phyloP scores from a whole-genome alignment of 345 rosid genomes.

The Angophora floribunda region DNA sequence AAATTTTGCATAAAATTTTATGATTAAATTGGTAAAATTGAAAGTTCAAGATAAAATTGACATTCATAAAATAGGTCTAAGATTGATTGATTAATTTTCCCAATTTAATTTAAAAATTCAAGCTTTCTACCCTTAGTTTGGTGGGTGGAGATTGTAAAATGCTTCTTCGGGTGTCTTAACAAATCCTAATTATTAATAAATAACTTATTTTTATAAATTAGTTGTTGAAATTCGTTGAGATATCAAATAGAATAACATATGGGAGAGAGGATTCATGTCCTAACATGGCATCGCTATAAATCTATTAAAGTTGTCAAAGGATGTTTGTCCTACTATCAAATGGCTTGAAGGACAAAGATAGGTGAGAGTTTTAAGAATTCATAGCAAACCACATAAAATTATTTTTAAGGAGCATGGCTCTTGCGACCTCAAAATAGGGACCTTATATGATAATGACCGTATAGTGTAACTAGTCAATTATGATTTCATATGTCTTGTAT shows the following conservation, averaged over 20 bases:
- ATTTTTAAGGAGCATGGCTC: too few species aligned
- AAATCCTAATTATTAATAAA: not conserved
- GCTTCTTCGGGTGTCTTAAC: not conserved
- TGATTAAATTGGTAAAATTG: too few species aligned
- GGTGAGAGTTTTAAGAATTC: too few species aligned
- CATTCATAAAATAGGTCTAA: fast-evolving
- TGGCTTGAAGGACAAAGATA: not conserved
- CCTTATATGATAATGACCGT: not conserved
- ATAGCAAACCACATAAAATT: too few species aligned
- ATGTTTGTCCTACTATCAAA: not conserved
- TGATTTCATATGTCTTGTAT: not conserved
- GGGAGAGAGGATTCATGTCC: not conserved
- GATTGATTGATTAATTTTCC: too few species aligned
- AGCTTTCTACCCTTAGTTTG: not conserved
- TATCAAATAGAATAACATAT: not conserved
- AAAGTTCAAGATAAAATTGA: too few species aligned
- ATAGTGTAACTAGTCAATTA: not conserved
- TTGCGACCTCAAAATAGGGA: too few species aligned
- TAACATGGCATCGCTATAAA: not conserved
- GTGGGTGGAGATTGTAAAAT: not conserved
- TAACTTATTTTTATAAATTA: not conserved
- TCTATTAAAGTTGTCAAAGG: not conserved
- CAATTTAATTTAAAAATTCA: not conserved
- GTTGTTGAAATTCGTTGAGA: not conserved
- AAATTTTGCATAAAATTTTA: too few species aligned